Evolutionary conservation across 1,139 yeast genomes (phyloP).

Genomic region (Williopsis jadinii): DNA sequence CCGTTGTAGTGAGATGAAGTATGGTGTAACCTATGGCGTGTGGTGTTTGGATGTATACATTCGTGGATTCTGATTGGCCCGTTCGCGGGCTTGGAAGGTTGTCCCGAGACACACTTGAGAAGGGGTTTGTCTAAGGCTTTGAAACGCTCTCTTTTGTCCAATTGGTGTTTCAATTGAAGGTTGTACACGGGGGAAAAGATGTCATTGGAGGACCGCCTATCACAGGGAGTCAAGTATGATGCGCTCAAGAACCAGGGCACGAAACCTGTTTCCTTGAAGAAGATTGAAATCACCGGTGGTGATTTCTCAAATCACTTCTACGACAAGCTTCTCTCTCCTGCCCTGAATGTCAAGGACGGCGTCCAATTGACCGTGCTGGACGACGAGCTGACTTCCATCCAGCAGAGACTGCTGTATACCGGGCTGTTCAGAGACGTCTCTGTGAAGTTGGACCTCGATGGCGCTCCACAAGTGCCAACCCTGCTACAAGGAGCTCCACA

Average conservation of each 20-base stretch:
- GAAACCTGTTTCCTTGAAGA: conserved; percentile 14
- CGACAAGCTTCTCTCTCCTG: conserved; percentile 15
- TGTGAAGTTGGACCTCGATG: conserved; percentile 16
- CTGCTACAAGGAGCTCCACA: conserved; percentile 3
- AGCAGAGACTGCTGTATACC: conserved; percentile 12
- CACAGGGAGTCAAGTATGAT: conserved; percentile 1
- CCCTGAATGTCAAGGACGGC: conserved; percentile 7
- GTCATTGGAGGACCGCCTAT: conserved; percentile 2
- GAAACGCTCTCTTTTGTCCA: too few species aligned
- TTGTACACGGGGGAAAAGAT: background rate
- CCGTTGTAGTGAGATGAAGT: background rate
- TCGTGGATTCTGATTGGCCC: too few species aligned
- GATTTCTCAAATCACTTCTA: conserved; percentile 19
- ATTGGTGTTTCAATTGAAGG: too few species aligned
- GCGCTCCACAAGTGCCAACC: conserved; percentile 1
- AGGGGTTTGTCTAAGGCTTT: too few species aligned
- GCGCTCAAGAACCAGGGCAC: conserved; percentile 15
- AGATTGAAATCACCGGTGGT: conserved; percentile 18
- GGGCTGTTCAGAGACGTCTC: conserved; percentile 19
- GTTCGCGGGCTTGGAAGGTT: too few species aligned
- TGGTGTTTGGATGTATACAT: background rate
- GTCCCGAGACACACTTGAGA: too few species aligned
- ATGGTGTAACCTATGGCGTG: background rate
- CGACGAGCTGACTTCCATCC: conserved; percentile 8
- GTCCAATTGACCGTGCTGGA: conserved; percentile 13